Base-by-base conservation (phyloP, 495 filamentous ascomycete genomes). In the Chaetomidium leptoderma region DNA sequence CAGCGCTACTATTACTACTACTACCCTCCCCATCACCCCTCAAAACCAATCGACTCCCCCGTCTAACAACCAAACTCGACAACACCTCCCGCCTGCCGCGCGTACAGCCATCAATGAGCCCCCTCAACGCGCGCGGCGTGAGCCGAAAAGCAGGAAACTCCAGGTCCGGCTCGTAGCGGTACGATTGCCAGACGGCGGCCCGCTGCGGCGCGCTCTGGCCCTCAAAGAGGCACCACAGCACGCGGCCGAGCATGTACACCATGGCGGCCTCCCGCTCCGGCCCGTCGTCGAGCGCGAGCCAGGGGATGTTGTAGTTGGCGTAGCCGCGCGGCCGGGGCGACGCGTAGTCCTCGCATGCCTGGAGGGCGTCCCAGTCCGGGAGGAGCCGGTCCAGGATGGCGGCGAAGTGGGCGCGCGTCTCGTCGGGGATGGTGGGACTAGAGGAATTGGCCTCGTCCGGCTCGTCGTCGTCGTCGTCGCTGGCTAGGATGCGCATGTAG, bases 201-300 rank as follows among this genome's bases (percentile, higher is more conserved):
- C 64, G 68, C 58, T 79, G 72, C 10, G 77, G 77, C 1, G 70
- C 71, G 53, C 74, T 73, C 57, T 74, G 72, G 5, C 75, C 75
- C 60, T 81, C 77, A 49, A 78, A 81, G 14, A 81, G 72, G 61
- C 78, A 81, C 77, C 77, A 81, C 30, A 81, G 63, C 7, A 78
- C 63, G 4, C 74, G 67, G 2, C 75, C 78, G 29, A 81, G 72
- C 76, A 80, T 79, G 57, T 79, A 81, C 8, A 79, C 78, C 53
- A 75, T 71, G 21, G 72, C 74, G 0, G 76, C 68, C 51, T 81
- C 78, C 58, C 75, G 74, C 62, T 80, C 77, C 10, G 40, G 36
- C 13, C n/a, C n/a, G n/a, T 66, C 60, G 27, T 68, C 70, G 16
- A 78, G 65, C 30, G 70, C 70, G 14, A 76, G 66, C 76, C 76